phyloP scores from a whole-genome alignment of 2,329 filamentous ascomycete genomes.

The Samsoniella hepiali region DNA sequence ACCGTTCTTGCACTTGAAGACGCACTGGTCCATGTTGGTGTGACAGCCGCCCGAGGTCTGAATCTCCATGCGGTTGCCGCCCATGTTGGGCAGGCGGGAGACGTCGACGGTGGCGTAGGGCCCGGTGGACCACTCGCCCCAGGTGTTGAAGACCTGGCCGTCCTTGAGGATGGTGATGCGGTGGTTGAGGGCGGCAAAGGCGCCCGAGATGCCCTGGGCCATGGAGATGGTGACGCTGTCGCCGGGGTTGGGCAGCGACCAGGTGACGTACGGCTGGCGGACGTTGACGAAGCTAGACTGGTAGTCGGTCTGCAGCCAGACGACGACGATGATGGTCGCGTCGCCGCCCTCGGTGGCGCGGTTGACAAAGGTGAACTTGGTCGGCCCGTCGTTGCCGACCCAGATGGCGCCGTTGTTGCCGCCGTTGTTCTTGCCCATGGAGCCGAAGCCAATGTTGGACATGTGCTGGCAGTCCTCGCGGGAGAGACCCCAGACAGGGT shows the following conservation, averaged over 20 bases:
- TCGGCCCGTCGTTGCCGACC: conserved; percentile 30
- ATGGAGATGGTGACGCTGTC: conserved; percentile 36
- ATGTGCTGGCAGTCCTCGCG: conserved; percentile 29
- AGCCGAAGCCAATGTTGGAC: conserved; percentile 27
- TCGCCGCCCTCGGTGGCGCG: conserved; percentile 21
- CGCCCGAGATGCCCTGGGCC: conserved; percentile 35
- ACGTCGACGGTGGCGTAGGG: conserved; percentile 39
- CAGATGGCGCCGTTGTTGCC: conserved; percentile 28
- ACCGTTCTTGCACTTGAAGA: conserved; percentile 39
- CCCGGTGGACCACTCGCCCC: conserved; percentile 42
- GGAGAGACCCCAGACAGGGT: conserved; percentile 23
- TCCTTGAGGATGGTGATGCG: conserved; percentile 29
- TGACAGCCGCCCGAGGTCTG: conserved; percentile 37
- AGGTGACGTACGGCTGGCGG: conserved; percentile 32
- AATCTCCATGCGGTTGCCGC: conserved; percentile 36
- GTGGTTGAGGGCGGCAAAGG: conserved; percentile 37
- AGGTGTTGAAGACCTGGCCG: conserved; percentile 42
- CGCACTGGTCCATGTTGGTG: conserved; percentile 40
- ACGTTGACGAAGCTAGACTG: conserved; percentile 30
- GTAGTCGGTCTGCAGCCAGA: conserved; percentile 26
- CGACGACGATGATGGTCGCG: conserved; percentile 26
- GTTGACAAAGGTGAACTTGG: conserved; percentile 31
- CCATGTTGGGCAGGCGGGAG: conserved; percentile 44
- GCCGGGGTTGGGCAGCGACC: conserved; percentile 34
- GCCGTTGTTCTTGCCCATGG: conserved; percentile 26